phyloP scores from a whole-genome alignment of 2,329 filamentous ascomycete genomes.

The Colletotrichum theobromicola region DNA sequence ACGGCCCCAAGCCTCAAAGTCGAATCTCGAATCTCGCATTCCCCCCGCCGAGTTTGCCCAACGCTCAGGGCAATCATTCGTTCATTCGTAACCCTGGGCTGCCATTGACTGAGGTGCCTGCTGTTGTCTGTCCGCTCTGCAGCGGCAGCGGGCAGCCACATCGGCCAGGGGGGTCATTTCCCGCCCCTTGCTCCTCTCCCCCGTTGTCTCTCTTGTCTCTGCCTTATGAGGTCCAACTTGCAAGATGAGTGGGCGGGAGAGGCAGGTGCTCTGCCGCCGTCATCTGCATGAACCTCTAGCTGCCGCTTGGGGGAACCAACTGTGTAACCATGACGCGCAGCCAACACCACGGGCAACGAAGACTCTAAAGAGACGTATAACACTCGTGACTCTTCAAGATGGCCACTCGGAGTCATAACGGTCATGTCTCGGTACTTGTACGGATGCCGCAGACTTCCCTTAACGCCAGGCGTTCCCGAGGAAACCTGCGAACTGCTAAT shows the following conservation, averaged over 20 bases:
- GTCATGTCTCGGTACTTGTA: neutral
- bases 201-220: neutral
- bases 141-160: neutral
- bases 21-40: neutral
- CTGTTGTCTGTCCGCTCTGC: too few relatives aligned
- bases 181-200: neutral
- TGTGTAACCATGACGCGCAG: conserved; percentile 4
- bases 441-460: neutral
- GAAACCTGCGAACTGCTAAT: neutral
- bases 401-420: neutral
- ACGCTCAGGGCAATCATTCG: neutral
- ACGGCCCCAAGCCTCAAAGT: neutral
- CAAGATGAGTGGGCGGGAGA: neutral
- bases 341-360: neutral
- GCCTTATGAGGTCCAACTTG: neutral
- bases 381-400: neutral
- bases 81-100: neutral
- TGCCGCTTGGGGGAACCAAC: neutral
- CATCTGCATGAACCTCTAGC: neutral
- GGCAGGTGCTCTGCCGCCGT: neutral
- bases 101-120: too few relatives aligned
- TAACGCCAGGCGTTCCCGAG: neutral
- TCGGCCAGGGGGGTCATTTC: neutral
- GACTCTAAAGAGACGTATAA: too few relatives aligned
- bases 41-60: neutral